Evolutionary conservation across 768 basidiomycete genomes (phyloP).

Genomic region (Bullera alba): DNA sequence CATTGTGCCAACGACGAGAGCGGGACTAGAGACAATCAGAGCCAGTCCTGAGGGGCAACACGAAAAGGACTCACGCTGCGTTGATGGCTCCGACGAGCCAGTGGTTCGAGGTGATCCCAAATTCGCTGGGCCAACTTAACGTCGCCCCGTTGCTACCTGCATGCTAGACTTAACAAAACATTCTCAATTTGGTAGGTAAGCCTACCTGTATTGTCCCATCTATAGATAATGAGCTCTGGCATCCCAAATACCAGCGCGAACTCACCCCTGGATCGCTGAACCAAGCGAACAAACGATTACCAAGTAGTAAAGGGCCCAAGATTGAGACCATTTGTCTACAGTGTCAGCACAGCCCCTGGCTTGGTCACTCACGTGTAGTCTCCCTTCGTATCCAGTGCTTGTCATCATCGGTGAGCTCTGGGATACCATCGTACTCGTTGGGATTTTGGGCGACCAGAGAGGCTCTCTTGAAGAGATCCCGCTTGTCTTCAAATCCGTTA

Average conservation of each 20-base stretch:
- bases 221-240: too few species aligned
- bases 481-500: slow-evolving; percentile 28
- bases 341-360: background rate
- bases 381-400: slow-evolving; percentile 28
- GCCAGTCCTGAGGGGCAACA: background rate
- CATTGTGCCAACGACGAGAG: too few species aligned
- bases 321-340: slow-evolving; percentile 40
- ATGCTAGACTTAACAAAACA: too few species aligned
- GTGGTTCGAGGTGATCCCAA: slow-evolving; percentile 36
- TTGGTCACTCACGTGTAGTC: slow-evolving; percentile 19
- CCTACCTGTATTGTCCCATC: too few species aligned
- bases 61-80: slow-evolving; percentile 6
- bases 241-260: slow-evolving; percentile 41
- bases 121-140: slow-evolving; percentile 41
- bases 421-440: slow-evolving; percentile 22
- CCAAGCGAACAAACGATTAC: slow-evolving; percentile 31
- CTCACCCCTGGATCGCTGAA: slow-evolving; percentile 30
- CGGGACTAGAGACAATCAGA: background rate
- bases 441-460: slow-evolving; percentile 40
- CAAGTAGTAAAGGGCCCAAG: slow-evolving; percentile 27
- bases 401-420: slow-evolving; percentile 39
- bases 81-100: slow-evolving; percentile 41
- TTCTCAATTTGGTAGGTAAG: too few species aligned
- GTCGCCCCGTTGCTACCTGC: too few species aligned
- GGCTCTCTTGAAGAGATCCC: slow-evolving; percentile 30